Percentiles rank a stretch among this genome's conserved stretches.
Conservation (phyloP, 2,329 filamentous ascomycete genomes). For the Stenocarpella maydis region DNA sequence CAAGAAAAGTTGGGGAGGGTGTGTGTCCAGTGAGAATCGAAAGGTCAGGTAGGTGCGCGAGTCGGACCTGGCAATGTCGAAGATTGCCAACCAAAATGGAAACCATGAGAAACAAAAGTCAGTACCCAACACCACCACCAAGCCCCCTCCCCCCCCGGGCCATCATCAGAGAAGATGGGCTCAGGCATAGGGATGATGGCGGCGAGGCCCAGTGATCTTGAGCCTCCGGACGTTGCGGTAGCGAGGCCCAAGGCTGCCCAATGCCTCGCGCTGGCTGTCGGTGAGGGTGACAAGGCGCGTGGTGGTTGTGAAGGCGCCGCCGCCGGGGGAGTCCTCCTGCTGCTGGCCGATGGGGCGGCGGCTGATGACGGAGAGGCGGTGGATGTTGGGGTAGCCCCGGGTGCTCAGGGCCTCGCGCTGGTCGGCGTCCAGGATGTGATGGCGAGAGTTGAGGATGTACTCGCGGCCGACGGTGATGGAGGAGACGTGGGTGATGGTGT, state of each 20-base stretch:
- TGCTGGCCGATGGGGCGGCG: not conserved
- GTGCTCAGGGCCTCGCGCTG: not conserved
- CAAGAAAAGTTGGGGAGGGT: too few relatives aligned
- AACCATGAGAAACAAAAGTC: not conserved
- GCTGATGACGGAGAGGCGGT: not conserved
- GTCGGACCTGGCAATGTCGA: not conserved
- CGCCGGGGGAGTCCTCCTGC: not conserved
- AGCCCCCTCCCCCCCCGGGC: too few relatives aligned
- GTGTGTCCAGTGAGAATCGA: too few relatives aligned
- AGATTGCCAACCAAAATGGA: not conserved
- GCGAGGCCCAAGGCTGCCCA: not conserved
- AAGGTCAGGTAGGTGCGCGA: too few relatives aligned
- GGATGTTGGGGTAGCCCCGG: too few relatives aligned
- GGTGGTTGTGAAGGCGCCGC: not conserved
- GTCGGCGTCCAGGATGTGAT: not conserved
- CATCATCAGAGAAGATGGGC: too few relatives aligned
- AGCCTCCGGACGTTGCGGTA: not conserved
- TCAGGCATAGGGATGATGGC: not conserved
- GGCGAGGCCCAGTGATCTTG: not conserved
- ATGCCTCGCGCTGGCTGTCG: not conserved
- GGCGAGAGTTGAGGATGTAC: not conserved
- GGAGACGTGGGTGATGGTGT: not conserved
- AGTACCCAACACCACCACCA: too few relatives aligned
- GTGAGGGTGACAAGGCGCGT: not conserved
- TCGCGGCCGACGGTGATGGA: not conserved